phyloP scores from a whole-genome alignment of 768 basidiomycete genomes.

The Bullera alba region DNA sequence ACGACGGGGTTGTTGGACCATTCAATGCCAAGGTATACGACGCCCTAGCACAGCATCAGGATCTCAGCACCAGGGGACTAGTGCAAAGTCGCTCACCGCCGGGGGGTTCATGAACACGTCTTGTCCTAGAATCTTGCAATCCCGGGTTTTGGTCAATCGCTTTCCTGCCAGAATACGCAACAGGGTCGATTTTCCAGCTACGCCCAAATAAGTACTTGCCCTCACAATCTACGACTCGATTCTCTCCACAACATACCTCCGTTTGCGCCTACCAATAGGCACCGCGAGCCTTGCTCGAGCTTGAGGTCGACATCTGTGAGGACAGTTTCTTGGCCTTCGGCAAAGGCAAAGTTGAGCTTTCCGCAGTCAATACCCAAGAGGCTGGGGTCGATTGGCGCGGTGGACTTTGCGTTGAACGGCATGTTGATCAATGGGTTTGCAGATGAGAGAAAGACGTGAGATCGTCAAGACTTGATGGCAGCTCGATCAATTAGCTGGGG shows the following conservation, averaged over 20 bases:
- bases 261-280: constrained; percentile 84
- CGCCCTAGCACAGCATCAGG: constrained; percentile 48
- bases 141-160: constrained; percentile 60
- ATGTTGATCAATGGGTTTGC: no score
- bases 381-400: no score
- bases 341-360: constrained; percentile 22
- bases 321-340: constrained; percentile 19
- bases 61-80: constrained; percentile 8
- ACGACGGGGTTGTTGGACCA: constrained; percentile 99
- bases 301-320: constrained; percentile 60
- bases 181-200: constrained; percentile 86
- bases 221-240: constrained; percentile 47
- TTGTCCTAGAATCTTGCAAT: constrained; percentile 64
- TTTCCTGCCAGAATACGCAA: constrained; percentile 92
- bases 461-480: no score
- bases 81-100: constrained; percentile 32
- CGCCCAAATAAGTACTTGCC: background rate
- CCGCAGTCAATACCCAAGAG: constrained; percentile 28
- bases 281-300: constrained; percentile 69
- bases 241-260: constrained; percentile 59
- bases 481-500: no score
- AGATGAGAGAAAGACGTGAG: no score
- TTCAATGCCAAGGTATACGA: constrained; percentile 88
- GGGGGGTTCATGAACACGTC: constrained; percentile 90
- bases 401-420: no score